Evolutionary conservation across 495 filamentous ascomycete species (phyloP), one percentile per base, ranked within the genome.

Genomic region (Thozetella sp.): DNA sequence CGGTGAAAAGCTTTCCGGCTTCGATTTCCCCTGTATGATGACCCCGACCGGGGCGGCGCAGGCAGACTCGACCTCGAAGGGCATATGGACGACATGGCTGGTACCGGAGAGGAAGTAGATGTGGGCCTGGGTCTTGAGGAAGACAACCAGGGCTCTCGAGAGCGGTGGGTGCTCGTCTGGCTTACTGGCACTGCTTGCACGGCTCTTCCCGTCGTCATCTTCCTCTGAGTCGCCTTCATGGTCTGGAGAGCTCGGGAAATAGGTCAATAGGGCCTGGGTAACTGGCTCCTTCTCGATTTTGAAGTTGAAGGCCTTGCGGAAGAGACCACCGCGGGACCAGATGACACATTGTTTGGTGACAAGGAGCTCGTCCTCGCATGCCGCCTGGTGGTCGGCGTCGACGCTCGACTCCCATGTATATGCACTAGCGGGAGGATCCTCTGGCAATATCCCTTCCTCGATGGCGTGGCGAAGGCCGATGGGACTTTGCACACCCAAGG

Each of bases 61-160:
- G 11, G 91, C 92, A 52, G 83, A 86, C 66, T 97, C 92, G 34
- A 97, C 89, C 72, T 97, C 93, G 65, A 99, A 98, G 15, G 95
- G 93, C 59, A 99, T 83, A 71, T 96, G 90, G 57, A 98, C 85
- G 57, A 96, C 86, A 83, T 98, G 92, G 72, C 86, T 96, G 23
- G 90, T 85, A 2, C 93, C 93, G 19, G 88, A 81, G n/a, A 97
- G 83, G 70, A 94, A 96, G 79, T 90, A 96, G 64, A 98, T 85
- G 67, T 97, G 95, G 23, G 92, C 93, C 67, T 97, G 94, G 2
- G 91, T 90, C 71, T 93, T 95, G 58, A 99, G 84, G 62, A 97
- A 89, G 40, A 98, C 88, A 4, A 98, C 93, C 53, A 99, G 76
- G 24, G 95, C 90, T 64, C 89, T 82, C 70, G 87, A 76, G 64